These are phyloP conservation scores for Calonectria pseudoturangicola DNA, from an alignment of 2,329 filamentous ascomycete species.

Conservation along the genomic window DNA sequence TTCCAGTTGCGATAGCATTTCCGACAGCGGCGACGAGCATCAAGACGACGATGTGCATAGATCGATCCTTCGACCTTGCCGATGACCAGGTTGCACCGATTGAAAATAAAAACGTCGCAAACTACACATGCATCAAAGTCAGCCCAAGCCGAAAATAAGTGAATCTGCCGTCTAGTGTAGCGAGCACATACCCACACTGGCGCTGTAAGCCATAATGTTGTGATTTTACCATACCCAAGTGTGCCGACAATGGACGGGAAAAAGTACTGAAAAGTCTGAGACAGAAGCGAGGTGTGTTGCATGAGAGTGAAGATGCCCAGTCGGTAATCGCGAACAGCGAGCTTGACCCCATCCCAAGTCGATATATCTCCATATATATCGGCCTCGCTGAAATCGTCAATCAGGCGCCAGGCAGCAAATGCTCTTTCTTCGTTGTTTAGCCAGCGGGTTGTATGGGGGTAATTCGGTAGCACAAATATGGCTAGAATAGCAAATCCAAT, in stretches of 20 bases:
- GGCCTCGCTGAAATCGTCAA: slow-evolving; percentile 68
- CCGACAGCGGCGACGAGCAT: slow-evolving; percentile 72
- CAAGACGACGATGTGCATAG: slow-evolving; percentile 72
- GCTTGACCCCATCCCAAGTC: slow-evolving; percentile 66
- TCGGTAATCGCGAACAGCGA: slow-evolving; percentile 69
- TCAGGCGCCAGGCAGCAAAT: slow-evolving; percentile 71
- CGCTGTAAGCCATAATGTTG: slow-evolving; percentile 74
- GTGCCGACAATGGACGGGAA: slow-evolving; percentile 79
- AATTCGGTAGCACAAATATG: slow-evolving; percentile 68
- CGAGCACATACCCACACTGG: slow-evolving; percentile 71
- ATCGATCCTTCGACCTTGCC: slow-evolving; percentile 72
- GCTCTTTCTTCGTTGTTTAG: slow-evolving; percentile 69
- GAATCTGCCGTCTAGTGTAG: neutral
- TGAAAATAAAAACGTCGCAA: slow-evolving; percentile 72
- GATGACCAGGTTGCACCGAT: slow-evolving; percentile 73
- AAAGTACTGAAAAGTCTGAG: slow-evolving; percentile 78
- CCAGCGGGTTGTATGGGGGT: slow-evolving; percentile 72
- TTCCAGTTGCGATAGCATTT: slow-evolving; percentile 73
- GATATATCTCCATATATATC: slow-evolving; percentile 62
- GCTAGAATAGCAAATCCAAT: slow-evolving; percentile 60
- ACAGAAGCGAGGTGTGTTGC: slow-evolving; percentile 70
- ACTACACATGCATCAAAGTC: slow-evolving; percentile 50
- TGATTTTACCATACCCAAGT: slow-evolving; percentile 72
- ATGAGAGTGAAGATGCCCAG: slow-evolving; percentile 73
- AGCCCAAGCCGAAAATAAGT: neutral